phyloP scores from a whole-genome alignment of 371 early-diverging fungal genomes.

The Syncephalastrum racemosum region DNA sequence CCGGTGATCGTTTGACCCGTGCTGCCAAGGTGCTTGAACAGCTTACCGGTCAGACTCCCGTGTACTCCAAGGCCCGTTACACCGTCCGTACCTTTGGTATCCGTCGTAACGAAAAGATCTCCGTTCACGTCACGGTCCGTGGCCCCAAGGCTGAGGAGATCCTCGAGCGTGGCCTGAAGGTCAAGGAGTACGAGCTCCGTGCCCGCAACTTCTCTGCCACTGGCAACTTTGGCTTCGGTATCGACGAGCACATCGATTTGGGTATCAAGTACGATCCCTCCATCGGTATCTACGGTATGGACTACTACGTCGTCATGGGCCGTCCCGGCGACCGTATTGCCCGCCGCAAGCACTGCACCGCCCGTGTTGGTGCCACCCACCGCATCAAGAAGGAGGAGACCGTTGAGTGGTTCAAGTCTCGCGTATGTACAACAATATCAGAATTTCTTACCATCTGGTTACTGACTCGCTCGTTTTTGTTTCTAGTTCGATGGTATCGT shows the following conservation, averaged over 20 bases:
- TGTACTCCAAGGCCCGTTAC: slow-evolving; percentile 99
- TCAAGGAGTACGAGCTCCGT: slow-evolving; percentile 99
- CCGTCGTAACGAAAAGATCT: slow-evolving; percentile 99
- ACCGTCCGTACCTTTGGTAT: slow-evolving; percentile 99
- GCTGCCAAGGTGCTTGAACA: slow-evolving; percentile 99
- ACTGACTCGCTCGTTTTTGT: background rate
- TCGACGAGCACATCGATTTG: slow-evolving; percentile 99
- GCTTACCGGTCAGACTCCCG: slow-evolving; percentile 99
- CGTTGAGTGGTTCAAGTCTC: slow-evolving; percentile 86
- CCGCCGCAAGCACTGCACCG: slow-evolving; percentile 90
- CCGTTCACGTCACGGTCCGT: slow-evolving; percentile 98
- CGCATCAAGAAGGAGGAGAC: slow-evolving; percentile 88
- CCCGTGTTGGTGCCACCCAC: slow-evolving; percentile 93
- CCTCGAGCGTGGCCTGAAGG: slow-evolving; percentile 99
- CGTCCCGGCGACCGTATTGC: slow-evolving; percentile 98
- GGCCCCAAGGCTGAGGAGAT: slow-evolving; percentile 89
- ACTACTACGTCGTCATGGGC: slow-evolving; percentile 98
- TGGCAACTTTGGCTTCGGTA: slow-evolving; percentile 99
- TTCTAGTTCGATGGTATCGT: slow-evolving; percentile 23
- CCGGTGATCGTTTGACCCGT: slow-evolving; percentile 99
- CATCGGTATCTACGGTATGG: slow-evolving; percentile 99
- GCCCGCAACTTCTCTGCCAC: slow-evolving; percentile 95
- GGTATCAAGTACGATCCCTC: slow-evolving; percentile 99
- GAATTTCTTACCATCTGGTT: background rate
- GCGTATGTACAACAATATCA: slow-evolving; percentile 37